These are phyloP conservation scores for Colletotrichum agaves DNA, from an alignment of 2,329 filamentous ascomycete species.

Conservation along the genomic window DNA sequence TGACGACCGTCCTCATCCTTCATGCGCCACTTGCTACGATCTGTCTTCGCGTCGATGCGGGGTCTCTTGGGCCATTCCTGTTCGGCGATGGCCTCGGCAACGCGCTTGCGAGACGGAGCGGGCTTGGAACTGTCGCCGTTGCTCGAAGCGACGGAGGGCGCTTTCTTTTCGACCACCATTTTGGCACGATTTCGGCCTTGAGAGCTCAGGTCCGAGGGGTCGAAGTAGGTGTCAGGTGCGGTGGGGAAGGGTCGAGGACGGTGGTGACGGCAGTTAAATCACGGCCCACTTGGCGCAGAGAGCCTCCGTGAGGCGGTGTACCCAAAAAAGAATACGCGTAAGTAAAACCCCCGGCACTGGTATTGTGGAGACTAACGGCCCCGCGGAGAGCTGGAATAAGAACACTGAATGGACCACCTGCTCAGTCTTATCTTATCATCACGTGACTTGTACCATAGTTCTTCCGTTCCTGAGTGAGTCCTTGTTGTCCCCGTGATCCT, in stretches of 20 bases:
- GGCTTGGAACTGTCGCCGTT: conserved; percentile 15
- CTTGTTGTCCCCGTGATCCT: no score
- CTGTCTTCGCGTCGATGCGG: conserved; percentile 71
- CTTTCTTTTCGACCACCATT: conserved; percentile 21
- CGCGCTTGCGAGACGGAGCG: conserved; percentile 55
- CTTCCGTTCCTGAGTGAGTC: no score
- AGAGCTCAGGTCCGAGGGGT: not conserved
- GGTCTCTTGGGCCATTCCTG: conserved; percentile 57
- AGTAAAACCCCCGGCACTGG: no score
- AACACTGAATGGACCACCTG: no score
- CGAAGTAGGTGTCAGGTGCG: not conserved
- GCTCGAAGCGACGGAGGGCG: conserved; percentile 29
- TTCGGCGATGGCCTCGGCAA: conserved; percentile 49
- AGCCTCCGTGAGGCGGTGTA: conserved; percentile 30
- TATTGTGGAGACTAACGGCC: no score
- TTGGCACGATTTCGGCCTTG: not conserved
- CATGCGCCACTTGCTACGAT: conserved; percentile 85
- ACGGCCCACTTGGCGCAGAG: not conserved
- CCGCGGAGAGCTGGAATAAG: no score
- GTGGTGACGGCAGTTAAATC: conserved; percentile 16
- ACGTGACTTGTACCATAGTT: no score
- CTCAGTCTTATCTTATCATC: no score
- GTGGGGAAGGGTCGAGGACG: not conserved
- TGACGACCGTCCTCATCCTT: conserved; percentile 85
- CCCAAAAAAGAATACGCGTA: not conserved